Percentiles rank a stretch among this genome's conserved stretches.
phyloP scores from a whole-genome alignment of 768 basidiomycete species.

The Lactarius psammicola region DNA sequence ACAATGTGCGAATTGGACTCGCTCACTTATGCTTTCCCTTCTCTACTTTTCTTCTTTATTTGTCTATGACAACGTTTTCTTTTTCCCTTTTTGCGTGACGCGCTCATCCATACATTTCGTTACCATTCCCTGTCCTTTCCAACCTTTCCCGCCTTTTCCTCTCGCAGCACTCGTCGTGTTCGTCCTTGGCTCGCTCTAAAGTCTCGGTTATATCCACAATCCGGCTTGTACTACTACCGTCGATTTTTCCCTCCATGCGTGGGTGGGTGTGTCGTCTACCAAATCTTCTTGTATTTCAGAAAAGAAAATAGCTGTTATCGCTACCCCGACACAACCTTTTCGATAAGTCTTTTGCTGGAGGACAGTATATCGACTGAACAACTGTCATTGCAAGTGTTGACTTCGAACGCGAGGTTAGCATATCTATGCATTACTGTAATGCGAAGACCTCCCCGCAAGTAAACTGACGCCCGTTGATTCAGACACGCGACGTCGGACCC shows the following conservation, averaged over 20 bases:
- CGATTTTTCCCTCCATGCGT: slow-evolving; percentile 19
- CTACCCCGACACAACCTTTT: not conserved
- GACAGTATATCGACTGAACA: too few relatives aligned
- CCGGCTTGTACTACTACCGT: slow-evolving; percentile 47
- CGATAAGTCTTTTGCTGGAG: not conserved
- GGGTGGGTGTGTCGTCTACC: slow-evolving; percentile 25
- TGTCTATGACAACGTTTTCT: slow-evolving; percentile 11
- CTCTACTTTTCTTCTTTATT: slow-evolving; percentile 23
- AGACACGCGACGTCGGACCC: too few relatives aligned
- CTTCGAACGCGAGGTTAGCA: too few relatives aligned
- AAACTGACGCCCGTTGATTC: too few relatives aligned
- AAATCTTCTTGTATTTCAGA: slow-evolving; percentile 21
- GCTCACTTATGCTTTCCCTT: slow-evolving; percentile 20
- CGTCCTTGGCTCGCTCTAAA: slow-evolving; percentile 39
- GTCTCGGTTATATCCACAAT: slow-evolving; percentile 42
- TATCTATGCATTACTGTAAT: too few relatives aligned
- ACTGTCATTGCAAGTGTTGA: too few relatives aligned
- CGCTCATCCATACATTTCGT: slow-evolving; percentile 40
- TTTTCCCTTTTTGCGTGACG: slow-evolving; percentile 32
- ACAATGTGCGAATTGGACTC: slow-evolving; percentile 10
- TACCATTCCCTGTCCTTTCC: slow-evolving; percentile 40
- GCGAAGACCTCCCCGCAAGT: too few relatives aligned
- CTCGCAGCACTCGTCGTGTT: slow-evolving; percentile 42
- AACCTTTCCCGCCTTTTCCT: slow-evolving; percentile 33
- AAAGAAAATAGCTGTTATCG: not conserved